Evolutionary conservation across 768 basidiomycete genomes (phyloP), one percentile per base, ranked within the genome.

Genomic region (Podaxis mareebaensis): DNA sequence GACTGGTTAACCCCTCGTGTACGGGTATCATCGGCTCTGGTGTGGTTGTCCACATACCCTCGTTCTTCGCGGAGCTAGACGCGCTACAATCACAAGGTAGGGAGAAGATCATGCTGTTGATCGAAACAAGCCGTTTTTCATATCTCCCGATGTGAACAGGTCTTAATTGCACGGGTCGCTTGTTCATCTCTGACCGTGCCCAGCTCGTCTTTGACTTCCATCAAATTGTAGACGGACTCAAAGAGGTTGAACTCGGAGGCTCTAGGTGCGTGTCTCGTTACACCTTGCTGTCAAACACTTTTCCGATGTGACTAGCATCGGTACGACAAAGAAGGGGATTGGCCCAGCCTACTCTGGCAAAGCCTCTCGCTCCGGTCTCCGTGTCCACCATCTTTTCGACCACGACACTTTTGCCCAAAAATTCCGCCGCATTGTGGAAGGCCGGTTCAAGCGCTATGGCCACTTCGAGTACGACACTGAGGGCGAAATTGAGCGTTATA

Each of bases 191-290:
- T 26, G 95, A 99, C 77, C 90, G 97, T 66, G 94, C 97, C 3
- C 94, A 96, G 66, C 88, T 99, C 65, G 97, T 99, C 38, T 95
- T 99, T 71, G 97, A 99, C 74, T 99, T 99, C 76, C 97, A 99
- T 77, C 97, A 99, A 79, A 98, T 99, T 71, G 97, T 99, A 30
- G 97, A 99, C 72, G 97, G 97, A 4, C 79, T 99, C 71, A 99
- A 99, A 75, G 97, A 99, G 75, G 93, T 95, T 42, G 97, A 99
- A 74, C 85, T 99, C 24, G 97, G 97, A 24, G 92, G 93, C 8
- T 89, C 88, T 1, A 92, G 90, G 89, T 89, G 67, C 38, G 68
- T 66, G 20, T 7, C 11, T 30, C 51, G 51, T 48, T 58, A 54
- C 17, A 13, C 52, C 13, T 20, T 38, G 20, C n/a, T 33, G 58